These are phyloP conservation scores for Fraxinus albicans DNA, from an alignment of 305 asterid species.

Conservation along the genomic window DNA sequence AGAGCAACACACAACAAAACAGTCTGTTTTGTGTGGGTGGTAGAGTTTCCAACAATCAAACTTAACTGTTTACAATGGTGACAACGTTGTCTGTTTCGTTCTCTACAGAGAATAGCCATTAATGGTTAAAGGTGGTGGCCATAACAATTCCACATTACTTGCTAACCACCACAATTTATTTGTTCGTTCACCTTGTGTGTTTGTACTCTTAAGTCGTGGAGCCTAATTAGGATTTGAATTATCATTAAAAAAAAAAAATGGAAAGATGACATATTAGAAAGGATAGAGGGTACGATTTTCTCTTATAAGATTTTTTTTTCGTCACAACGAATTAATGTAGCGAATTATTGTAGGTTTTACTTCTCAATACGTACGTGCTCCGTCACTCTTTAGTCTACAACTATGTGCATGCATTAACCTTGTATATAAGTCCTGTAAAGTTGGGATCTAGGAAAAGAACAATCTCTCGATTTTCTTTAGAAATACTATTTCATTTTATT, in stretches of 20 bases:
- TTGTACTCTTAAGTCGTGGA: neutral
- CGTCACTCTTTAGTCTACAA: neutral
- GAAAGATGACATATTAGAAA: too few relatives aligned
- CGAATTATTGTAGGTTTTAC: neutral
- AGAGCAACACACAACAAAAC: neutral
- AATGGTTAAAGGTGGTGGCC: constrained; percentile 4
- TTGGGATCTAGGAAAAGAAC: neutral
- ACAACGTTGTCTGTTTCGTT: neutral
- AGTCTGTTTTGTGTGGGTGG: neutral
- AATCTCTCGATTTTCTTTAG: neutral
- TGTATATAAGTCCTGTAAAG: neutral
- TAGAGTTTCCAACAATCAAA: neutral
- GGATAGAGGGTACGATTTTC: too few relatives aligned
- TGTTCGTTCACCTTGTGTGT: neutral
- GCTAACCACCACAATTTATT: neutral
- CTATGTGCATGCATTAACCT: neutral
- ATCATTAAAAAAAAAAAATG: too few relatives aligned
- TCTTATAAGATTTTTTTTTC: too few relatives aligned
- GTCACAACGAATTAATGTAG: too few relatives aligned
- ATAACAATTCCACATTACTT: constrained; percentile 4
- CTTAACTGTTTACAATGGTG: neutral
- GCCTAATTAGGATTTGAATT: too few relatives aligned
- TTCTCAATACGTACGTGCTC: neutral
- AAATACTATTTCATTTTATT: neutral
- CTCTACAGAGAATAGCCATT: neutral